Base-by-base conservation (phyloP, 176 grass and related monocot species). In the Cymbopogon citratus region DNA sequence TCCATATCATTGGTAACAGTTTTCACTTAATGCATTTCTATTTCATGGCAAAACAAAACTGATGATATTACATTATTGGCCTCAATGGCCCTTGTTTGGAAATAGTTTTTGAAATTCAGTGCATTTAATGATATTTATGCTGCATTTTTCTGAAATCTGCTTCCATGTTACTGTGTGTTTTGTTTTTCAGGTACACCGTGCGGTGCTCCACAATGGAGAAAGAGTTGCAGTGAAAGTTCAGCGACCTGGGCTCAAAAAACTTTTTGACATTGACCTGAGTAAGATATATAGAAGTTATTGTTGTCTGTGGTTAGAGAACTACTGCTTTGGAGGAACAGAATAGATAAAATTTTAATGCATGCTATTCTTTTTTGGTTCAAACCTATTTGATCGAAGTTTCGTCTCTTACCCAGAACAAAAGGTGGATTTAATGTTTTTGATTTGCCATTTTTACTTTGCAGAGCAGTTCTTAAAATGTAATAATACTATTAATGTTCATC, bases 181-280 rank as follows among this genome's bases (percentile, higher is more conserved):
- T 90, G 29, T 40, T 84, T 88, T 81, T 45, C 38, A 98, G 92
- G 95, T 98, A 80, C 95, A 98, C 74, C 87, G 90, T 77, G 95
- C 95, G 0, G 80, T 94, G 43, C 92, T 98, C 81, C 92, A 98
- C 83, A 94, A 87, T 43, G 92, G 95, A 36, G 95, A 98, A 77
- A 91, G 82, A 82, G 95, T 98, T 66, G 92, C 89, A 66, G 88
- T 98, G 21, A 98, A 98, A 89, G 90, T 98, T 85, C 95, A 98
- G 73, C 78, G 95, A 75, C 95, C 95, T 46, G 92, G 95, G 57
- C 88, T 98, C 68, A 98, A 75, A 87, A 98, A 89, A 81, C 92
- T 98, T 84, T 98, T 98, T 84, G 92, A 98, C 57, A 94, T 98
- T 91, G 95, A 98, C 90, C 86, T 98, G 66, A 91, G 95, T 98